Percentiles rank a stretch among this genome's conserved stretches.
phyloP scores from a whole-genome alignment of 2,329 filamentous ascomycete genomes.

The Chaetomium sp. region DNA sequence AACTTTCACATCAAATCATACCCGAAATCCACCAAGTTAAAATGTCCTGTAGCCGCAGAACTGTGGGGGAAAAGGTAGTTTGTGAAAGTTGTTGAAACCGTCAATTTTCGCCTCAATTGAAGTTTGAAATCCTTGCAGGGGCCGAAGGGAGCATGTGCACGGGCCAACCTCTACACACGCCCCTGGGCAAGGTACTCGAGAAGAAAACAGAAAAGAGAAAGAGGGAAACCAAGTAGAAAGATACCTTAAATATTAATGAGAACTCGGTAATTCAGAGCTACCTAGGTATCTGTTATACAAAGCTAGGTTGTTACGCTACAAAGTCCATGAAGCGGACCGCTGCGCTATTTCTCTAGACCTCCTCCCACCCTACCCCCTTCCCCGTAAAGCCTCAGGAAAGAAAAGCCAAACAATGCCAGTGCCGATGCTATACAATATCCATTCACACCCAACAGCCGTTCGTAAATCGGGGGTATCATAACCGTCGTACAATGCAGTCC shows the following conservation, averaged over 20 bases:
- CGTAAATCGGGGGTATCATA: conserved; percentile 26
- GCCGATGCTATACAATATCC: conserved; percentile 7
- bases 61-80: not conserved
- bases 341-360: not conserved
- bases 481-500: conserved; percentile 13
- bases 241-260: not conserved
- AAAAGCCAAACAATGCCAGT: not conserved
- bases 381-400: no score
- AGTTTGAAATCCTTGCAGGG: not conserved
- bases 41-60: conserved; percentile 12
- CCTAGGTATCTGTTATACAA: not conserved
- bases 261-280: not conserved
- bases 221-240: not conserved
- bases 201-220: not conserved
- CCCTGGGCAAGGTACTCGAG: not conserved
- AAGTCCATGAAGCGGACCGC: not conserved
- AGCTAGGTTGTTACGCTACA: not conserved
- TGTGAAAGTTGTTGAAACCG: not conserved
- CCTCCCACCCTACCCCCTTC: no score
- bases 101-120: conserved; percentile 11
- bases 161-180: not conserved
- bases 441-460: conserved; percentile 5
- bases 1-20: not conserved
- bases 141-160: not conserved
- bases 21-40: not conserved